phyloP scores from a whole-genome alignment of 768 basidiomycete species.

The Paxillus involutus region DNA sequence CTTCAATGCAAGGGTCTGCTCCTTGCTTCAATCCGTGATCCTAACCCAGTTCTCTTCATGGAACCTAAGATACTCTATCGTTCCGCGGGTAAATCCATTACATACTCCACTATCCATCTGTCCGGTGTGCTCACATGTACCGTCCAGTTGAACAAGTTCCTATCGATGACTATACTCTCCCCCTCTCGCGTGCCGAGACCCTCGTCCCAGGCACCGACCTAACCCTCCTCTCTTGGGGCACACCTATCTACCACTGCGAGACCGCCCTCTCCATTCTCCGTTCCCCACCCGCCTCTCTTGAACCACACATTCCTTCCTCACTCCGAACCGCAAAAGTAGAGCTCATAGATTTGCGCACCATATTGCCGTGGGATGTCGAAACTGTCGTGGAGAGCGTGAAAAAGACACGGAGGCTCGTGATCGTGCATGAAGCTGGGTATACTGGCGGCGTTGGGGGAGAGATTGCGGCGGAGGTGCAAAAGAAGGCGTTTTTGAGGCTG shows the following conservation, averaged over 20 bases:
- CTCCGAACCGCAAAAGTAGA: constrained; percentile 75
- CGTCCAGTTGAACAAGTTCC: constrained; percentile 86
- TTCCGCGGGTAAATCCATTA: constrained; percentile 58
- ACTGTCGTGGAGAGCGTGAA: constrained; percentile 80
- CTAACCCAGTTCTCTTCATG: constrained; percentile 94
- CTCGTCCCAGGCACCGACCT: constrained; percentile 76
- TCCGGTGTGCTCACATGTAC: constrained; percentile 2
- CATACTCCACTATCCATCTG: neutral
- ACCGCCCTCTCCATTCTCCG: constrained; percentile 73
- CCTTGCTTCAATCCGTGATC: constrained; percentile 84
- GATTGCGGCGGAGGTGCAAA: constrained; percentile 89
- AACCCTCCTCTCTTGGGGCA: constrained; percentile 93
- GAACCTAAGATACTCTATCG: constrained; percentile 94
- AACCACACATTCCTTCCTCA: constrained; percentile 61
- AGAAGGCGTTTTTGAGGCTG: constrained; percentile 83
- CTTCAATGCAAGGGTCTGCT: constrained; percentile 95
- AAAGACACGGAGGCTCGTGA: constrained; percentile 79
- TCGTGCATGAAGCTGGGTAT: constrained; percentile 91
- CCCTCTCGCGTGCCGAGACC: constrained; percentile 78
- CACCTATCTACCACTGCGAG: constrained; percentile 89
- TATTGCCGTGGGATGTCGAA: constrained; percentile 87
- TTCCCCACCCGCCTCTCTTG: constrained; percentile 63
- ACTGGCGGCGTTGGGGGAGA: constrained; percentile 89
- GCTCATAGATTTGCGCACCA: constrained; percentile 86
- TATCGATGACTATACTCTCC: constrained; percentile 81